Percentiles rank a stretch among this genome's conserved stretches.
Conservation (phyloP, 495 filamentous ascomycete genomes). For the Lepidopterella palustris region DNA sequence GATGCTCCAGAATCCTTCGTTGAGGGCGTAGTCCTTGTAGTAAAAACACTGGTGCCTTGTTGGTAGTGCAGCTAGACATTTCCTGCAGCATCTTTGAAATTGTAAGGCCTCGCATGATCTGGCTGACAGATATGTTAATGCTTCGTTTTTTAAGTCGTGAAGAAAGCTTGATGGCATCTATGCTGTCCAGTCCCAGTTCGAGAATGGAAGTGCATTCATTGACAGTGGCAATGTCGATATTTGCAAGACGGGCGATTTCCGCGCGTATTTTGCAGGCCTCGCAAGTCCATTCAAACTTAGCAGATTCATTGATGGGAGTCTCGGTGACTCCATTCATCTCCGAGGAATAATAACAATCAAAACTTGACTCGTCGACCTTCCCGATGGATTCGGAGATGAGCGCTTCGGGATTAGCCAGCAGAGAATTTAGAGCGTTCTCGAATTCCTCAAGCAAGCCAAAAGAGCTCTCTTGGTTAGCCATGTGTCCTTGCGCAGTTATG, state of each 20-base stretch:
- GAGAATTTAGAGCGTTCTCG: constrained; percentile 28
- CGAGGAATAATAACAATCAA: no score
- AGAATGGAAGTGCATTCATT: constrained; percentile 51
- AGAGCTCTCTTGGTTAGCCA: constrained; percentile 33
- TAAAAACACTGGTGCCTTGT: background rate
- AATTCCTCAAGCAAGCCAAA: constrained; percentile 40
- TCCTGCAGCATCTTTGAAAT: constrained; percentile 47
- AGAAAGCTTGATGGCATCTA: constrained; percentile 62
- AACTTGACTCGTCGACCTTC: background rate
- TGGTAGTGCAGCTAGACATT: constrained; percentile 8
- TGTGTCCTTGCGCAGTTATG: constrained; percentile 46
- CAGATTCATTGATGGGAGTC: constrained; percentile 9
- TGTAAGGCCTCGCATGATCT: constrained; percentile 62
- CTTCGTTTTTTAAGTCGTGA: constrained; percentile 54
- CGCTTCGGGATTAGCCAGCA: constrained; percentile 16
- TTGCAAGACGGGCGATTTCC: constrained; percentile 56
- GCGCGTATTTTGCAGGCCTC: constrained; percentile 45
- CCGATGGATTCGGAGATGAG: constrained; percentile 8
- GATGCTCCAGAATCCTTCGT: constrained; percentile 31
- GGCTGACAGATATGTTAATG: constrained; percentile 56
- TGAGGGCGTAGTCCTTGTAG: constrained; percentile 14
- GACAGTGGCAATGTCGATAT: constrained; percentile 44
- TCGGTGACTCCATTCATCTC: background rate
- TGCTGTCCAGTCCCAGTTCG: constrained; percentile 61
- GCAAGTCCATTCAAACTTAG: constrained; percentile 49